Base-by-base conservation (phyloP, 257 asterid species). In the Nicotiana otophora region DNA sequence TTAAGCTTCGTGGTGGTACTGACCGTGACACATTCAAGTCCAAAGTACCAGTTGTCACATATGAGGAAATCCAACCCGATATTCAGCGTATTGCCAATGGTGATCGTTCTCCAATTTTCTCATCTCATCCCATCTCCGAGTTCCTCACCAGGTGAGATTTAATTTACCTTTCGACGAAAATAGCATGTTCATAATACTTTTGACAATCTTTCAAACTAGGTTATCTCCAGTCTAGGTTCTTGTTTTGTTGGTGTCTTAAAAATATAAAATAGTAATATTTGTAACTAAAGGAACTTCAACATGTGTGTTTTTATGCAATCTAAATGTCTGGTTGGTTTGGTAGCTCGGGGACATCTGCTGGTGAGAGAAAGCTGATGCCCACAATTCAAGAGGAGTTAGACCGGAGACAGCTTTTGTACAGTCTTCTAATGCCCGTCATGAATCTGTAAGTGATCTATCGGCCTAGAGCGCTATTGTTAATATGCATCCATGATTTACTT, bases 341-440 rank as follows among this genome's bases (percentile, higher is more conserved):
- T 85, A 94, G 97, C 58, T 94, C 98, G 3, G 98, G 98, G 36
- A 94, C 98, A 33, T 93, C 97, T 0, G 98, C 92, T 11, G 97
- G 98, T 19, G 98, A 94, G 74, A 90, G 98, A 84, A 94, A 94
- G 82, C 91, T 94, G 16, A 92, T 93, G 96, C 97, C 97, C 5
- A 94, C 96, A 7, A 94, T 90, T 70, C 82, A 83, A 11, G 91
- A 90, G 78, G 98, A 94, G 82, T 81, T 92, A 91, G 90, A 88
- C 82, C 96, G 98, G 65, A 82, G 97, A 81, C 95, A 92, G 82
- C 82, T 84, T 81, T 82, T 94, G 53, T 93, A 91, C 87, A 83
- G 86, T 78, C 97, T 94, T 66, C 97, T 93, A 82, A 90, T 93
- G 93, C 96, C 98, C 17, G 97, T 94, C 61, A 94, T 94, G 98